phyloP scores from a whole-genome alignment of 2,329 filamentous ascomycete species.

The Lasiodiplodia gonubiensis region DNA sequence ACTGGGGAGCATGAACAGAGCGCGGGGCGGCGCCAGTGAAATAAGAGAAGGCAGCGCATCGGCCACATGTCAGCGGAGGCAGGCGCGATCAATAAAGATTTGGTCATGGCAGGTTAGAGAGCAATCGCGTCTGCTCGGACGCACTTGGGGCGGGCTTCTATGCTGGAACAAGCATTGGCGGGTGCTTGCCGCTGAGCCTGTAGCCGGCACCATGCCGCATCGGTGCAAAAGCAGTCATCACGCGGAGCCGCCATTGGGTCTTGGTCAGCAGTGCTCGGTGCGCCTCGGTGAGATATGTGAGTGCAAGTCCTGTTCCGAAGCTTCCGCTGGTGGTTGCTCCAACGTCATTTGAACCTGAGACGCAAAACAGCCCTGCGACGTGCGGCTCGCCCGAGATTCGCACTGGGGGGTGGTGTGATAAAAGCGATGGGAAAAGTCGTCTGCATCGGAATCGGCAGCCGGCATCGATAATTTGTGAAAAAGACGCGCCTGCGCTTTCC shows the following conservation, averaged over 20 bases:
- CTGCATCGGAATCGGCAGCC: neutral
- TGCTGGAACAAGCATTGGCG: conserved; percentile 20
- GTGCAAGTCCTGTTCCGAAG: neutral
- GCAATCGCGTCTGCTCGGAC: neutral
- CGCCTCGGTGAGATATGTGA: neutral
- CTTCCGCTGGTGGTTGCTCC: neutral
- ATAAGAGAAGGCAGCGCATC: conserved; percentile 1
- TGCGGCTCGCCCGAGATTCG: conserved; percentile 16
- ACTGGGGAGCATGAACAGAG: neutral
- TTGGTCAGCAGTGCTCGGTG: conserved; percentile 5
- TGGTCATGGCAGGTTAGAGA: neutral
- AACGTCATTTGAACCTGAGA: conserved; percentile 5
- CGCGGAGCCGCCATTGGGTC: neutral
- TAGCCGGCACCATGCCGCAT: conserved; percentile 11
- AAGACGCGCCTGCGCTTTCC: conserved; percentile 10
- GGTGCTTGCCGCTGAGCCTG: conserved; percentile 23
- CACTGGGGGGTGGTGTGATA: conserved; percentile 15
- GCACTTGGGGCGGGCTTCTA: neutral
- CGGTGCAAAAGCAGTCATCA: neutral
- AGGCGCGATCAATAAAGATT: conserved; percentile 21
- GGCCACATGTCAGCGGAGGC: neutral
- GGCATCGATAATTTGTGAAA: conserved; percentile 4
- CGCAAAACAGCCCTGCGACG: neutral
- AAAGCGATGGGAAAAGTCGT: neutral
- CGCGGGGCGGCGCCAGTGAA: neutral